Percentiles rank a stretch among this genome's conserved stretches.
Conservation (phyloP, 139 green algal genomes). For the Chlorella sp. region DNA sequence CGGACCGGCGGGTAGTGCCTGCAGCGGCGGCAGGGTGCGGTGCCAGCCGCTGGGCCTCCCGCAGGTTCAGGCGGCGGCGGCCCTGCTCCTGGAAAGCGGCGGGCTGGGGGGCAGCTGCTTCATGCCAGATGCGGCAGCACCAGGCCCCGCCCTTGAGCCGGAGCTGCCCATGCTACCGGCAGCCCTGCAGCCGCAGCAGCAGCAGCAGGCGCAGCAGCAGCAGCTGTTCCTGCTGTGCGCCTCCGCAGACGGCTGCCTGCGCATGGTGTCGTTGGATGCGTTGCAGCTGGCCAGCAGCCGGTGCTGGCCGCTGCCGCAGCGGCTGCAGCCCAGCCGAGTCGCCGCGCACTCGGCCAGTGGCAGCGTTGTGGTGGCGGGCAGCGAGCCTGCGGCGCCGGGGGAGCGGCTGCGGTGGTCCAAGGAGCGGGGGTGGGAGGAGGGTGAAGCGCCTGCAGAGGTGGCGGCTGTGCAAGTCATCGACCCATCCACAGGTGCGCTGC, state of each 20-base stretch:
- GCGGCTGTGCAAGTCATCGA: not conserved
- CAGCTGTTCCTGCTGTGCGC: constrained; percentile 40
- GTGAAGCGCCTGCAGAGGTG: not conserved
- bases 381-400: not conserved
- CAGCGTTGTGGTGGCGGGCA: constrained; percentile 7
- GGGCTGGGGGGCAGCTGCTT: not conserved
- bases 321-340: constrained; percentile 21
- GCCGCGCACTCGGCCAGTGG: not conserved
- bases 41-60: constrained; percentile 2
- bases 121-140: not conserved
- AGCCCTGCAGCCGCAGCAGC: not conserved
- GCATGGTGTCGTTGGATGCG: constrained; percentile 15
- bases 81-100: constrained; percentile 7
- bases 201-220: not conserved
- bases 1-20: not conserved
- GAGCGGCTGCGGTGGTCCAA: not conserved
- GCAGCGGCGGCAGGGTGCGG: not conserved
- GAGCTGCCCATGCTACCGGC: not conserved
- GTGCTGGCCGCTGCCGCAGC: constrained; percentile 11
- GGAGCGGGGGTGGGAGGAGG: not conserved
- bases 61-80: not conserved
- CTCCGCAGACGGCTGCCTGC: constrained; percentile 14
- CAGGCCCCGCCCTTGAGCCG: not conserved
- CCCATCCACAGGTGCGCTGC: not conserved
- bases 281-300: not conserved